Evolutionary conservation across 2,329 filamentous ascomycete genomes (phyloP).

Genomic region (Zymoseptoria pseudotritici): DNA sequence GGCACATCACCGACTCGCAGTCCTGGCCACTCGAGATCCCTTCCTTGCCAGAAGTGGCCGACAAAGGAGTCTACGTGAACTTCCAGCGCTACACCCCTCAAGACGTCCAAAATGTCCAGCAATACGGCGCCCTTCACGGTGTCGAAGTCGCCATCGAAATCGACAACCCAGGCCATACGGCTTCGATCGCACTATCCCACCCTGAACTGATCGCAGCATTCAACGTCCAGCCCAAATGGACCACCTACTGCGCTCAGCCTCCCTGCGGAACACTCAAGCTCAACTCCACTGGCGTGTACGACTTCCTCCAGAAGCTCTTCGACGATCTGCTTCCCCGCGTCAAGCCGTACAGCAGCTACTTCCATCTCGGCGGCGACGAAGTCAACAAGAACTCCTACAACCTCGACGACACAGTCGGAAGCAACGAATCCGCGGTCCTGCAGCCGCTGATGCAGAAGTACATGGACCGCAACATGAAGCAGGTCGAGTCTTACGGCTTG

Average conservation of each 20-base stretch:
- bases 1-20: slow-evolving; percentile 76
- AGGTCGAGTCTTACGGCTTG: slow-evolving; percentile 54
- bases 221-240: slow-evolving; percentile 48
- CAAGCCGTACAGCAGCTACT: slow-evolving; percentile 62
- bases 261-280: slow-evolving; percentile 63
- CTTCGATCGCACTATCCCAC: slow-evolving; percentile 56
- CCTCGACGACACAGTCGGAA: slow-evolving; percentile 64
- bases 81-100: slow-evolving; percentile 59
- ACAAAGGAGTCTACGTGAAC: slow-evolving; percentile 64
- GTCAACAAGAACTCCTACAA: slow-evolving; percentile 68
- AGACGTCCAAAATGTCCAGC: slow-evolving; percentile 60
- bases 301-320: slow-evolving; percentile 65
- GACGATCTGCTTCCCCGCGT: slow-evolving; percentile 69
- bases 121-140: slow-evolving; percentile 61
- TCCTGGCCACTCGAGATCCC: slow-evolving; percentile 81
- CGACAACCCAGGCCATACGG: slow-evolving; percentile 74
- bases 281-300: slow-evolving; percentile 61
- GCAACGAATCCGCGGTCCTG: slow-evolving; percentile 57
- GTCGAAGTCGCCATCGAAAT: slow-evolving; percentile 69
- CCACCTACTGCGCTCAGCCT: slow-evolving; percentile 47
- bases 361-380: slow-evolving; percentile 85
- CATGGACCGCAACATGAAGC: slow-evolving; percentile 60
- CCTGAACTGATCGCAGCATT: slow-evolving; percentile 65
- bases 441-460: slow-evolving; percentile 72
- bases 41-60: slow-evolving; percentile 61